Conservation (phyloP, 1,284 basidiomycete genomes). For the Cryptococcus floricola region DNA sequence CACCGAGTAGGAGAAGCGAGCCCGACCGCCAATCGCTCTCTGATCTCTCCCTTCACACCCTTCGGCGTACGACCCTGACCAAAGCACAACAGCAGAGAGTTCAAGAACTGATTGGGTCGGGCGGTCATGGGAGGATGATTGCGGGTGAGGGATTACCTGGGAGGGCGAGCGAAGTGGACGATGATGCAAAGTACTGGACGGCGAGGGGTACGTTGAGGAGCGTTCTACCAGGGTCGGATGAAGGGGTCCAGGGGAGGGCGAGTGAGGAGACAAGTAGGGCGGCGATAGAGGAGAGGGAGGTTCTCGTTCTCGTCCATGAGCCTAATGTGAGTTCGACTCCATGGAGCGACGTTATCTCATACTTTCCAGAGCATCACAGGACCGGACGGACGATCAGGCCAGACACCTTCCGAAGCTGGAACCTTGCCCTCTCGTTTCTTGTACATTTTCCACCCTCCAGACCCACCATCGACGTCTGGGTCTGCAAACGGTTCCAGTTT, state of each 20-base stretch:
- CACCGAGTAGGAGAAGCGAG: background rate
- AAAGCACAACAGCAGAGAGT: slow-evolving; percentile 5
- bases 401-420: background rate
- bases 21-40: background rate
- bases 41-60: slow-evolving; percentile 8
- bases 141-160: background rate
- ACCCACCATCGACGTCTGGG: background rate
- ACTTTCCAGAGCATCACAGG: background rate
- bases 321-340: background rate
- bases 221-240: background rate
- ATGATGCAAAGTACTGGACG: slow-evolving; percentile 13
- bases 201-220: slow-evolving; percentile 13
- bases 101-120: background rate
- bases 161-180: slow-evolving; percentile 1
- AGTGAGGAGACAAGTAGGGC: background rate
- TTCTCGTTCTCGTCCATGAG: slow-evolving; percentile 6
- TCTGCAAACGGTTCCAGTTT: background rate
- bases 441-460: slow-evolving; percentile 13
- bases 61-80: slow-evolving; percentile 6
- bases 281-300: slow-evolving; percentile 7
- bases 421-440: slow-evolving; percentile 11
- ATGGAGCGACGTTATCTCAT: background rate
- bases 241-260: background rate
- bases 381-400: background rate
- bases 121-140: background rate